Conservation (phyloP, 805 yeast genomes). For the Nakazawaea laoshanensis region DNA sequence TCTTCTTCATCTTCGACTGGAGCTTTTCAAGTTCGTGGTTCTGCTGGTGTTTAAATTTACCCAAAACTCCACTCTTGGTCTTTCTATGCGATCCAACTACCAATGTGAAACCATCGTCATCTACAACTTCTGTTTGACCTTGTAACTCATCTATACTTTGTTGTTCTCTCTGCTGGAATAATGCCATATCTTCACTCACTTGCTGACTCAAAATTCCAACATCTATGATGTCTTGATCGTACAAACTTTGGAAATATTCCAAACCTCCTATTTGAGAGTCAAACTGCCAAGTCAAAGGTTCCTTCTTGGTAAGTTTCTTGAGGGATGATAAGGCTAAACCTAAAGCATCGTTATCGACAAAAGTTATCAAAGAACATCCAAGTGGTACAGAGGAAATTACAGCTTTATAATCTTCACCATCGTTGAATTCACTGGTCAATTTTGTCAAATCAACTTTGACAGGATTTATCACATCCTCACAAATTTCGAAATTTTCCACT, state of each 20-base stretch:
- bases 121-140: conserved; percentile 56
- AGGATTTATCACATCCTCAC: conserved; percentile 34
- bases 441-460: conserved; percentile 44
- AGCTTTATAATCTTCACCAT: conserved; percentile 19
- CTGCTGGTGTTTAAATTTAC: conserved; percentile 26
- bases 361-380: conserved; percentile 64
- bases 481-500: conserved; percentile 30
- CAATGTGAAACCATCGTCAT: conserved; percentile 89
- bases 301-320: conserved; percentile 33
- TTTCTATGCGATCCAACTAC: conserved; percentile 86
- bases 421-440: conserved; percentile 48
- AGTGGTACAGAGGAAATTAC: conserved; percentile 46
- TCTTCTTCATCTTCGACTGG: conserved; percentile 49
- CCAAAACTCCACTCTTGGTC: conserved; percentile 64
- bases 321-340: conserved; percentile 58
- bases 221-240: conserved; percentile 24
- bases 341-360: conserved; percentile 64
- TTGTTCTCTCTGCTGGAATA: conserved; percentile 65
- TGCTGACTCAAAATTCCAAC: conserved; percentile 41
- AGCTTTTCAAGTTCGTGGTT: conserved; percentile 23
- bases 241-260: conserved; percentile 5
- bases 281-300: conserved; percentile 22
- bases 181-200: conserved; percentile 53
- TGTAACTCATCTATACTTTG: conserved; percentile 47
- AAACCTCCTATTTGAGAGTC: conserved; percentile 12